A percentile compares a stretch with the other conserved stretches of the same genome.
phyloP scores from a whole-genome alignment of 2,329 filamentous ascomycete genomes.

The Sphaerulina populicola region DNA sequence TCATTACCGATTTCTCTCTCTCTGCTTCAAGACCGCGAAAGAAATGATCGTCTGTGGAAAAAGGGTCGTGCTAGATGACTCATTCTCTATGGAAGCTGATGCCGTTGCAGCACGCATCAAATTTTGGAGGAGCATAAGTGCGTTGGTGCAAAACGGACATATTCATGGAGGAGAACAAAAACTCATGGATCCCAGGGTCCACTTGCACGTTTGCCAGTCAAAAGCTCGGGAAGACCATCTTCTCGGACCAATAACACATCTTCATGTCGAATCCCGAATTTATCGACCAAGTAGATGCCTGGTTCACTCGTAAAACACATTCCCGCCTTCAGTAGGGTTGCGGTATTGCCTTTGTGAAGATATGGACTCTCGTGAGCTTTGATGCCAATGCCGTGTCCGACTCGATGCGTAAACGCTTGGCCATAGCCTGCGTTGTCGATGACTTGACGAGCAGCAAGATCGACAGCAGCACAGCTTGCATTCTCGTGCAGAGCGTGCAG shows the following conservation, averaged over 20 bases:
- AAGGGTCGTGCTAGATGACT: not conserved
- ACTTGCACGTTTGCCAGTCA: conserved; percentile 47
- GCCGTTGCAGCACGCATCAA: not conserved
- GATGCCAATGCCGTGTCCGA: conserved; percentile 58
- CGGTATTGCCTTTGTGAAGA: conserved; percentile 53
- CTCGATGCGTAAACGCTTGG: conserved; percentile 51
- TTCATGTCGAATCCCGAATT: conserved; percentile 56
- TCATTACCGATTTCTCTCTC: not conserved
- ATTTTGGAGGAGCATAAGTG: not conserved
- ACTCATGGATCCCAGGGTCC: conserved; percentile 47
- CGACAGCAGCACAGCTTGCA: conserved; percentile 51
- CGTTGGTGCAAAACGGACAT: not conserved
- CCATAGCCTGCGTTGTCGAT: conserved; percentile 54
- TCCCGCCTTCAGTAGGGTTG: conserved; percentile 42
- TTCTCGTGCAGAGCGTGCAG: conserved; percentile 45
- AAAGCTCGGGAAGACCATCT: conserved; percentile 46
- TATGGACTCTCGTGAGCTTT: conserved; percentile 60
- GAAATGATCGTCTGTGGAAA: not conserved
- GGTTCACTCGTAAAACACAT: conserved; percentile 60
- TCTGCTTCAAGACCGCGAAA: not conserved
- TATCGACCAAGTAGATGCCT: conserved; percentile 52
- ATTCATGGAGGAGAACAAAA: not conserved
- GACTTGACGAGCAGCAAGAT: conserved; percentile 51
- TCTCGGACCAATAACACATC: conserved; percentile 53
- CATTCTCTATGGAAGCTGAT: not conserved